These are phyloP conservation scores for Ensete ventricosum DNA, from an alignment of 176 grass and related monocot genomes.

Conservation along the genomic window DNA sequence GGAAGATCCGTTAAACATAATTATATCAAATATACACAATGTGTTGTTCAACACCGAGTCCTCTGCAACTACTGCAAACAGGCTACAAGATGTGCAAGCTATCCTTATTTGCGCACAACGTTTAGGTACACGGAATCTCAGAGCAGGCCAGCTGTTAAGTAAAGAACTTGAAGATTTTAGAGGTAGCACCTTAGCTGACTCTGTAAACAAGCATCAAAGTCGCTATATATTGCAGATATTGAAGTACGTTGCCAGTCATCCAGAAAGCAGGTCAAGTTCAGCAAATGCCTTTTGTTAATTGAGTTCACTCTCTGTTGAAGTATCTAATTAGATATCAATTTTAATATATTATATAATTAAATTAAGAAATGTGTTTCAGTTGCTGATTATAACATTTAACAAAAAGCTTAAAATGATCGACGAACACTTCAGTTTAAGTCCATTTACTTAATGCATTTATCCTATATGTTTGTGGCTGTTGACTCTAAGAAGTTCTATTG, in stretches of 20 bases:
- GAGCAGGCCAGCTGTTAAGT: conserved; percentile 68
- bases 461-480: neutral
- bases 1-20: conserved; percentile 92
- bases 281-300: neutral
- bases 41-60: conserved; percentile 84
- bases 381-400: neutral
- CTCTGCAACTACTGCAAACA: conserved; percentile 67
- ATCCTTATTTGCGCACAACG: conserved; percentile 83
- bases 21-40: conserved; percentile 97
- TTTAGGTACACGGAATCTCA: conserved; percentile 72
- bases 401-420: neutral
- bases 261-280: conserved; percentile 56
- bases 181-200: conserved; percentile 65
- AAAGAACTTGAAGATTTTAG: conserved; percentile 97
- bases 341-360: neutral
- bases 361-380: neutral
- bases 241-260: conserved; percentile 73
- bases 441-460: neutral
- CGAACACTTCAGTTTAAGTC: neutral
- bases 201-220: conserved; percentile 86
- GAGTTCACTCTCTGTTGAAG: neutral
- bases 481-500: neutral
- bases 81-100: conserved; percentile 88
- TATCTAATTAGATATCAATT: neutral
- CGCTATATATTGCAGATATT: conserved; percentile 90